Base-by-base conservation (phyloP, 495 filamentous ascomycete species). In the Penicillium manginii region DNA sequence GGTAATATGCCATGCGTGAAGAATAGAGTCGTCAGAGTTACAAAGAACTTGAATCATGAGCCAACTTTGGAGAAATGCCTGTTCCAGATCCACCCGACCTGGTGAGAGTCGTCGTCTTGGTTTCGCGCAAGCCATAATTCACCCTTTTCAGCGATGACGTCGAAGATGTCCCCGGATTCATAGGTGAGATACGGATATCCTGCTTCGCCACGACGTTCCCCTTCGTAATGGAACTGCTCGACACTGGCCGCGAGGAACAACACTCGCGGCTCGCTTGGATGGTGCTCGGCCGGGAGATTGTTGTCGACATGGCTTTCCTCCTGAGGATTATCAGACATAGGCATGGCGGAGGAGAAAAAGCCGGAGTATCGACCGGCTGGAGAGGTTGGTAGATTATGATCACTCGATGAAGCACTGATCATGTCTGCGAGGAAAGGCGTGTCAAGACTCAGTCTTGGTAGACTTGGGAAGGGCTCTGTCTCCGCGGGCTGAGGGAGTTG, bases 61-160 rank as follows among this genome's bases (percentile, higher is more conserved):
- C 42, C n/a, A 11, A 11, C 35, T 56, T 90, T 91, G 49, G 89
- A 91, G 76, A 98, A 98, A 75, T 98, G 94, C 69, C 96, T 96
- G 65, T 90, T 94, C 94, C 94, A 98, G 60, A 98, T 96, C 94
- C 94, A 98, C 42, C 94, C 94, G n/a, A 97, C 84, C 59, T 85
- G 79, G 21, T 84, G 80, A 17, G 75, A 78, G 4, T 83, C 76
- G 72, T 98, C 96, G 69, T 98, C 94, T 73, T 98, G 94, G 67
- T 98, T 98, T 68, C 88, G 90, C 7, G 94, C 94, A 31, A 98
- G 86, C 96, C 94, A 98, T 15, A 98, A 86, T 76, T 98, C 94
- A 51, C 94, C 94, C 71, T 98, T 98, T 68, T 96, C 91, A 52
- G 86, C 94, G 62, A 98, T 90, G 55, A 92, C 88, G 75, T 96